These are phyloP conservation scores for Lasiodiplodia theobromae DNA, from an alignment of 2,329 filamentous ascomycete species.

Conservation along the genomic window DNA sequence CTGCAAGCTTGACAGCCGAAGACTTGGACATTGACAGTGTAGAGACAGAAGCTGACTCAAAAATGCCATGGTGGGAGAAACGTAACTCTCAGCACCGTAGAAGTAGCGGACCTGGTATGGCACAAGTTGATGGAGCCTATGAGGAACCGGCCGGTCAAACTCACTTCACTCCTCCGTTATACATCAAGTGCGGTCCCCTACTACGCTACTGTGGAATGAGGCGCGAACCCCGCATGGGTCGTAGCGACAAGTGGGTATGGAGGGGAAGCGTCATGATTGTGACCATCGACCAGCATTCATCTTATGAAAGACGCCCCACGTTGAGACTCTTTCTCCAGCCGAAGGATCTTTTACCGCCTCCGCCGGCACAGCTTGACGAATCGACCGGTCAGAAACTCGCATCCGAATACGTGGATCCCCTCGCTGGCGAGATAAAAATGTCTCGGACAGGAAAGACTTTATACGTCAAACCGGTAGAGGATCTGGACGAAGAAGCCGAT, in stretches of 20 bases:
- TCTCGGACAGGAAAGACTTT: slow-evolving; percentile 84
- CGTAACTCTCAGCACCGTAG: slow-evolving; percentile 54
- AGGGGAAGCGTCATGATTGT: slow-evolving; percentile 95
- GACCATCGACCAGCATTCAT: slow-evolving; percentile 82
- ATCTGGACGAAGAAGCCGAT: slow-evolving; percentile 79
- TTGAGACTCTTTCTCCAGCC: slow-evolving; percentile 87
- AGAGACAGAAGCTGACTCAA: slow-evolving; percentile 38
- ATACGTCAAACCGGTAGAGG: slow-evolving; percentile 88
- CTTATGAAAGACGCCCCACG: slow-evolving; percentile 78
- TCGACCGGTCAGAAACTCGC: slow-evolving; percentile 67
- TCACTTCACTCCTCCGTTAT: slow-evolving; percentile 81
- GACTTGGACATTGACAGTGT: slow-evolving; percentile 52
- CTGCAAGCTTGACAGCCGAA: slow-evolving; percentile 48
- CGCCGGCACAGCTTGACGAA: slow-evolving; percentile 71
- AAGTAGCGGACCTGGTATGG: slow-evolving; percentile 38
- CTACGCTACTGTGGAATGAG: slow-evolving; percentile 88
- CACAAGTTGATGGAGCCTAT: slow-evolving; percentile 67
- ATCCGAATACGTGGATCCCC: slow-evolving; percentile 85
- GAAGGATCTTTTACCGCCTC: slow-evolving; percentile 80
- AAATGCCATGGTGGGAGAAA: slow-evolving; percentile 77
- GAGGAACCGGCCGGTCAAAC: slow-evolving; percentile 71
- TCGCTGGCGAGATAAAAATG: slow-evolving; percentile 85
- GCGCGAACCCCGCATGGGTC: slow-evolving; percentile 57
- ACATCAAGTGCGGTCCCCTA: slow-evolving; percentile 88
- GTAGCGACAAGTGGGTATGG: slow-evolving; percentile 78